A percentile compares a stretch with the other conserved stretches of the same genome.
Conservation (phyloP, 805 yeast genomes). For the Metschnikowia lochheadii region DNA sequence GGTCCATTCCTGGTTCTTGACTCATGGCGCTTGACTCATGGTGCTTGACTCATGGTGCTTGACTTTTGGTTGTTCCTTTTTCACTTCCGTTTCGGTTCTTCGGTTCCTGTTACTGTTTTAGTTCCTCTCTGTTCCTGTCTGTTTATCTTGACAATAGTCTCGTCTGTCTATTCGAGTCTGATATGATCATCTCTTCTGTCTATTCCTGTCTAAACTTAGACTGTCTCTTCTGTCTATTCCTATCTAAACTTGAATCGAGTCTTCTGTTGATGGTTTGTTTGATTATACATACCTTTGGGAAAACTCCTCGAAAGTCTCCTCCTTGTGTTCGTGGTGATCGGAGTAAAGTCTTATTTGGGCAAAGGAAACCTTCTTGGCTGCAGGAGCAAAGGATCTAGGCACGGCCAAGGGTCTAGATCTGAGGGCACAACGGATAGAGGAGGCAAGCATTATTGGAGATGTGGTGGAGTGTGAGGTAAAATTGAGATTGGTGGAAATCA, state of each 20-base stretch:
- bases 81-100: too few species aligned
- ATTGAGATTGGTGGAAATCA: constrained; percentile 3
- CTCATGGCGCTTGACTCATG: too few species aligned
- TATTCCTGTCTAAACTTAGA: too few species aligned
- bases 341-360: constrained; percentile 65
- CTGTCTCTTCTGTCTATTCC: background rate
- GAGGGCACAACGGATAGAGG: constrained; percentile 41
- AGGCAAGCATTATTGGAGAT: constrained; percentile 31
- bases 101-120: too few species aligned
- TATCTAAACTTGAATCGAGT: background rate
- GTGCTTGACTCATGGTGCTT: too few species aligned
- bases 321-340: constrained; percentile 81
- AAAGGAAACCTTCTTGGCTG: constrained; percentile 18
- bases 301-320: constrained; percentile 93
- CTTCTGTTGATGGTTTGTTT: background rate
- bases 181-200: background rate
- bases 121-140: too few species aligned
- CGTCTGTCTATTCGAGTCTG: background rate
- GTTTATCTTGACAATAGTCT: background rate
- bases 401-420: constrained; percentile 31
- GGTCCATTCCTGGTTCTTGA: too few species aligned
- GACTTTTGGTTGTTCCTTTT: too few species aligned
- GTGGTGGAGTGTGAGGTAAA: constrained; percentile 1
- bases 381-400: constrained; percentile 27
- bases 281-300: constrained; percentile 58